These are phyloP conservation scores for Ceratorhiza oryzae-sativae DNA, from an alignment of 1,284 basidiomycete genomes.

Conservation along the genomic window DNA sequence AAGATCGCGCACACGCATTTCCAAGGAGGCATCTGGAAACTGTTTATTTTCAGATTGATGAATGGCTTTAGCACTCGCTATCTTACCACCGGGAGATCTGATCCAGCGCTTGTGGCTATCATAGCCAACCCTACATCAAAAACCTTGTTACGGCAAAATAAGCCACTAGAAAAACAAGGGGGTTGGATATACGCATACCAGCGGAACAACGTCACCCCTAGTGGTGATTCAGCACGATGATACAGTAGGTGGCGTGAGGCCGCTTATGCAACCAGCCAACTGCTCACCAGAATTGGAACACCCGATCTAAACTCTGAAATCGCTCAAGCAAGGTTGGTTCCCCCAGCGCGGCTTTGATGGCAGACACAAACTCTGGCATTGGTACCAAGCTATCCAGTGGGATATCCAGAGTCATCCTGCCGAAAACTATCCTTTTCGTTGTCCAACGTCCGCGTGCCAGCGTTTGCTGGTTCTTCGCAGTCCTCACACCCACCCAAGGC, in stretches of 20 bases:
- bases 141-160: background rate
- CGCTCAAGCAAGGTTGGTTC: background rate
- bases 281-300: slow-evolving; percentile 11
- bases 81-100: background rate
- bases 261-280: background rate
- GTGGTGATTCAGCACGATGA: too few relatives aligned
- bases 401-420: background rate
- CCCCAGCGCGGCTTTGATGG: background rate
- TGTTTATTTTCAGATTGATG: too few relatives aligned
- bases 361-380: background rate
- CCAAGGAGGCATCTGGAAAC: background rate
- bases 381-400: background rate
- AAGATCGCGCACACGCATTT: background rate
- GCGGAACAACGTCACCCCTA: slow-evolving; percentile 27
- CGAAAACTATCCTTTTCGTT: background rate
- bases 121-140: background rate
- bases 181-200: background rate
- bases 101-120: background rate
- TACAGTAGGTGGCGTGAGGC: too few relatives aligned
- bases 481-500: slow-evolving; percentile 11
- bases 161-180: background rate
- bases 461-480: slow-evolving; percentile 5
- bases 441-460: background rate
- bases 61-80: too few relatives aligned
- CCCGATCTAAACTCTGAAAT: background rate